Evolutionary conservation across 176 grass and related monocot genomes (phyloP).

Genomic region (Hsuehochloa calcarea): DNA sequence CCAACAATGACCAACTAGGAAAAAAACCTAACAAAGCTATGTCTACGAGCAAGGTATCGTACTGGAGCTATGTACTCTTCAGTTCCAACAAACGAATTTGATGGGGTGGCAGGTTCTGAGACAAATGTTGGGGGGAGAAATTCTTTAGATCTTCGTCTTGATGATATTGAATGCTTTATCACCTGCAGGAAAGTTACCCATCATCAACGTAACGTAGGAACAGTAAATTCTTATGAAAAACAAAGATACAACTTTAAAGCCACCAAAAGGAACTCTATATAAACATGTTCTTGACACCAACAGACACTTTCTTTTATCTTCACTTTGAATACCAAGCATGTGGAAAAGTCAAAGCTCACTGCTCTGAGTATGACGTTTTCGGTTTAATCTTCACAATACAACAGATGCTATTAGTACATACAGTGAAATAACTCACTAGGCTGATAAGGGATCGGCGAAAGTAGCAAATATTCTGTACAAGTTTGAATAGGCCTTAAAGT

Average conservation of each 20-base stretch:
- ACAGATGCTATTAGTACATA: constrained; percentile 2
- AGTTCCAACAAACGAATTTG: constrained; percentile 99
- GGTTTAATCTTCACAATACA: background rate
- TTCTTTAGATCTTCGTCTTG: constrained; percentile 70
- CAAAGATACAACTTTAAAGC: background rate
- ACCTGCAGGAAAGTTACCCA: constrained; percentile 58
- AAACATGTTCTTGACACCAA: background rate
- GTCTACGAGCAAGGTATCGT: constrained; percentile 29
- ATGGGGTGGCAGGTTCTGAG: constrained; percentile 82
- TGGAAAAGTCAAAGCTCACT: background rate
- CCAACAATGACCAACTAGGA: constrained; percentile 9
- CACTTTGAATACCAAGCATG: background rate
- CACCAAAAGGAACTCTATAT: background rate
- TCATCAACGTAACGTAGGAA: background rate
- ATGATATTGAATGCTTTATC: constrained; percentile 62
- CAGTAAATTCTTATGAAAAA: background rate
- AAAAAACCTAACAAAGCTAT: constrained; percentile 1
- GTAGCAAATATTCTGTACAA: constrained; percentile 1
- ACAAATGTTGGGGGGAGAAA: constrained; percentile 62
- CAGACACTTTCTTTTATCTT: background rate
- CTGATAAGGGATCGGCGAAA: background rate
- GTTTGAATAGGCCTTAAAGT: constrained; percentile 1
- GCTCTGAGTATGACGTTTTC: background rate
- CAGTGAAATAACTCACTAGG: background rate
- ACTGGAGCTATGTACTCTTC: constrained; percentile 99